phyloP scores from a whole-genome alignment of 164 flowering plant species.

The Magnolia changhungtana region DNA sequence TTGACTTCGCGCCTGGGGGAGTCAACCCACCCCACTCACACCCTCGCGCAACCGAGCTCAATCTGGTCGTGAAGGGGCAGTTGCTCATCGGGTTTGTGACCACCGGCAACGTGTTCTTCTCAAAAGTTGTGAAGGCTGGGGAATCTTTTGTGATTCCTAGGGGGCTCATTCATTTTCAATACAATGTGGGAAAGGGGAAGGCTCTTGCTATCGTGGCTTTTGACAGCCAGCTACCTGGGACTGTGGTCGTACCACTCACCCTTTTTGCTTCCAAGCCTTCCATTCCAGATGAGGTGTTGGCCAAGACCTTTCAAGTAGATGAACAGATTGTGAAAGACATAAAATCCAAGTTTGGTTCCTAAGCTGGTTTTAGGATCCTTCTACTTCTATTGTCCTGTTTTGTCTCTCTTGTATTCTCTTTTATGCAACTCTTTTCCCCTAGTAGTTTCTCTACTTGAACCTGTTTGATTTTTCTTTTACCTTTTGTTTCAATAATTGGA shows the following conservation, averaged over 20 bases:
- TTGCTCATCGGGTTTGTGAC: conserved; percentile 57
- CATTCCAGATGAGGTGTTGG: conserved; percentile 50
- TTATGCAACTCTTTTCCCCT: too few relatives aligned
- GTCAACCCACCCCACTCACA: conserved; percentile 67
- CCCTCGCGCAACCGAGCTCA: conserved; percentile 57
- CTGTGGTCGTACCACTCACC: conserved; percentile 19
- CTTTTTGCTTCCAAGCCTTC: conserved; percentile 55
- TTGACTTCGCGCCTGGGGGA: conserved; percentile 52
- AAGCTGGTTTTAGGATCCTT: background rate
- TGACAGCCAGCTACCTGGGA: conserved; percentile 62
- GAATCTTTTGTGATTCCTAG: conserved; percentile 61
- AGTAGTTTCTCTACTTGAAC: too few relatives aligned
- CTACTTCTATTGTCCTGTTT: too few relatives aligned
- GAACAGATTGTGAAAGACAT: conserved; percentile 31
- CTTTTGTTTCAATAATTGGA: too few relatives aligned
- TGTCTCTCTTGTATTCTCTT: too few relatives aligned
- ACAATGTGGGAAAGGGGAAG: conserved; percentile 46
- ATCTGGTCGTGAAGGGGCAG: conserved; percentile 45
- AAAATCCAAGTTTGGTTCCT: conserved; percentile 38
- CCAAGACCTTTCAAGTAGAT: conserved; percentile 45
- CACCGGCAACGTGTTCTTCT: conserved; percentile 44
- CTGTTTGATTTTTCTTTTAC: too few relatives aligned
- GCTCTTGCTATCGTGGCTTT: conserved; percentile 54
- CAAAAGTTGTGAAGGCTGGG: conserved; percentile 48
- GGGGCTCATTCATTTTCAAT: conserved; percentile 68